Evolutionary conservation across 768 basidiomycete genomes (phyloP).

Genomic region (Amanita jacksonii): DNA sequence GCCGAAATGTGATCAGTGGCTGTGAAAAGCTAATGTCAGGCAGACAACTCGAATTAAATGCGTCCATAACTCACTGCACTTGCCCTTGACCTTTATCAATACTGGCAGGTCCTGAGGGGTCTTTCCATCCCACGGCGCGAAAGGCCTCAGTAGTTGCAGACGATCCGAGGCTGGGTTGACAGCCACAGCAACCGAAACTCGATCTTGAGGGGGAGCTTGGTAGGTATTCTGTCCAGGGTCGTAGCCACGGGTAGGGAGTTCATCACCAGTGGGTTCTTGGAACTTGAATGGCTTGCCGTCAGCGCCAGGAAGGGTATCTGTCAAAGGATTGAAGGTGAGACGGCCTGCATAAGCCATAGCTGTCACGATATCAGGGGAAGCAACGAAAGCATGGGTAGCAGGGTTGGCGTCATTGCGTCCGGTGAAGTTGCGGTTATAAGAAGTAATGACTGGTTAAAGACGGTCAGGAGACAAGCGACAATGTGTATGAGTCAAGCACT

Average conservation of each 20-base stretch:
- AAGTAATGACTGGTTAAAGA: conserved; percentile 79
- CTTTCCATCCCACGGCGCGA: conserved; percentile 91
- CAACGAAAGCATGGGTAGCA: conserved; percentile 94
- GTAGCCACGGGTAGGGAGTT: conserved; percentile 92
- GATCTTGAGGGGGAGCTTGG: conserved; percentile 87
- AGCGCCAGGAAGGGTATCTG: conserved; percentile 76
- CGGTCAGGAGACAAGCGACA: background rate
- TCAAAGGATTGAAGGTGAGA: conserved; percentile 94
- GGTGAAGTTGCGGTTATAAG: conserved; percentile 99
- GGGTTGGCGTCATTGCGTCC: conserved; percentile 99
- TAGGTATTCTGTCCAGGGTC: conserved; percentile 97
- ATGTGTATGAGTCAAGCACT: conserved; percentile 19
- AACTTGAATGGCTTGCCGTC: conserved; percentile 99
- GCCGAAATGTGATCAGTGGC: conserved; percentile 94
- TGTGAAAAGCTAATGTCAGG: conserved; percentile 15
- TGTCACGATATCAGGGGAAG: conserved; percentile 91
- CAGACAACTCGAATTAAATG: background rate
- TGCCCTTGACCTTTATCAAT: conserved; percentile 97
- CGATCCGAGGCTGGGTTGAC: conserved; percentile 80
- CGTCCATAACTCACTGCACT: conserved; percentile 71
- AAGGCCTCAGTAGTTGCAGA: conserved; percentile 84
- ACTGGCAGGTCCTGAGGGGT: conserved; percentile 82
- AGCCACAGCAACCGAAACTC: conserved; percentile 75
- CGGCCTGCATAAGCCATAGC: conserved; percentile 93
- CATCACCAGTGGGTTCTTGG: conserved; percentile 80